These are phyloP conservation scores for Colletotrichum higginsianum DNA, from an alignment of 2,329 filamentous ascomycete species.

Conservation along the genomic window DNA sequence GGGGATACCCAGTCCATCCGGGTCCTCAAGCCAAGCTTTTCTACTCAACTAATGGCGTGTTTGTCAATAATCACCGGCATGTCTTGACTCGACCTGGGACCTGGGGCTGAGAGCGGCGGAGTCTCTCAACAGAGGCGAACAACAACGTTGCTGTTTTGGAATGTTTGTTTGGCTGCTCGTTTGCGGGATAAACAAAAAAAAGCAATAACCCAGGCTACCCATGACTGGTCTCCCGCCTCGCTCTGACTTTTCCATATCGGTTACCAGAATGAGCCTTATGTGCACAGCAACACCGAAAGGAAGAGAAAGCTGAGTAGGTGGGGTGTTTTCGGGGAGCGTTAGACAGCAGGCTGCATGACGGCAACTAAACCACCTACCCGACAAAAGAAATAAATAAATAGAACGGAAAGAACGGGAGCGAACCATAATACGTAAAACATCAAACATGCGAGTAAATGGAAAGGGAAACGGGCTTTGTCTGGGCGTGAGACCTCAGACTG, in stretches of 20 bases:
- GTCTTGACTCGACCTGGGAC: slow-evolving; percentile 29
- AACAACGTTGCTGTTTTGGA: slow-evolving; percentile 4
- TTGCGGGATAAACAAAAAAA: slow-evolving; percentile 2
- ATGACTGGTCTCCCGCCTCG: background rate
- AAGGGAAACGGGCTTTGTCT: slow-evolving; percentile 36
- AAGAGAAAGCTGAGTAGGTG: slow-evolving; percentile 4
- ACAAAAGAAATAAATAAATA: background rate
- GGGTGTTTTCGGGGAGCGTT: slow-evolving; percentile 27
- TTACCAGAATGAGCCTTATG: slow-evolving; percentile 21
- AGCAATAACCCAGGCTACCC: background rate
- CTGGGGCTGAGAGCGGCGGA: background rate
- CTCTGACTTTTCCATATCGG: background rate
- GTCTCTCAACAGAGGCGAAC: slow-evolving; percentile 17
- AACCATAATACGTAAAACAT: background rate
- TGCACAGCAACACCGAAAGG: background rate
- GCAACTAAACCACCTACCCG: background rate
- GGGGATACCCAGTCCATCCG: slow-evolving; percentile 32
- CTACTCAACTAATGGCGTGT: slow-evolving; percentile 8
- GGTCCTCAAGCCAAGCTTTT: slow-evolving; percentile 36
- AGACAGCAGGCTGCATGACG: slow-evolving; percentile 32
- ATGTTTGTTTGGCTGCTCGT: slow-evolving; percentile 6
- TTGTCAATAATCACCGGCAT: slow-evolving; percentile 19
- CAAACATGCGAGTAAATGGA: slow-evolving; percentile 21
- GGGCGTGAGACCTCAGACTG: slow-evolving; percentile 29
- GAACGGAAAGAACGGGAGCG: background rate